phyloP scores from a whole-genome alignment of 768 basidiomycete species.

The Xerocomellus dryophilus region DNA sequence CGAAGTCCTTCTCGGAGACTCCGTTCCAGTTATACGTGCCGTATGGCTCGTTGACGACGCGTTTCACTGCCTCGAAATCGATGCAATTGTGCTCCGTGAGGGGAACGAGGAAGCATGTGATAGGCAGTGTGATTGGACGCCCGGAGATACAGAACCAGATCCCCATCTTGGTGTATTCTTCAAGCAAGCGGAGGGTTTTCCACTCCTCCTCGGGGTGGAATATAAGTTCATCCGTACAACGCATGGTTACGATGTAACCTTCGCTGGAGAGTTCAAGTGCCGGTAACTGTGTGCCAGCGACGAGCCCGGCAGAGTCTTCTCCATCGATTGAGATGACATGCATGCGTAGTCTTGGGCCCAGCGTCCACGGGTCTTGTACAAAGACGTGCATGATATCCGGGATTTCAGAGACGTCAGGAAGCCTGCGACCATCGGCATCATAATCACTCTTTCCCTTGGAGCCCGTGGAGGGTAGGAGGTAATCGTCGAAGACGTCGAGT shows the following conservation, averaged over 20 bases:
- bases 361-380: conserved; percentile 67
- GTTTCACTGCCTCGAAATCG: conserved; percentile 57
- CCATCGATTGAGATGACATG: conserved; percentile 58
- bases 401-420: conserved; percentile 43
- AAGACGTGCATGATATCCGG: conserved; percentile 56
- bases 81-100: conserved; percentile 47
- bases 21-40: conserved; percentile 56
- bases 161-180: conserved; percentile 61
- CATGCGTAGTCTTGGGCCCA: conserved; percentile 55
- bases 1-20: conserved; percentile 49
- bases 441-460: conserved; percentile 46
- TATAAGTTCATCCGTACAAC: conserved; percentile 46
- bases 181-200: conserved; percentile 49
- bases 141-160: conserved; percentile 63
- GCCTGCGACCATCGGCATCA: conserved; percentile 50
- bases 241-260: conserved; percentile 35
- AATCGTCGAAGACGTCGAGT: conserved; percentile 78
- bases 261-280: conserved; percentile 42
- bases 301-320: conserved; percentile 51
- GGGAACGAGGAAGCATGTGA: conserved; percentile 67
- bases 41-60: conserved; percentile 45
- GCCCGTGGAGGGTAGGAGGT: conserved; percentile 68
- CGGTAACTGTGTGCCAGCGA: conserved; percentile 61
- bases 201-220: conserved; percentile 47
- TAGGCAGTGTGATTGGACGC: conserved; percentile 47